Percentiles rank a stretch among this genome's conserved stretches.
Evolutionary conservation across 2,329 filamentous ascomycete species (phyloP).

Genomic region (Paraphaeosphaeria minitans): DNA sequence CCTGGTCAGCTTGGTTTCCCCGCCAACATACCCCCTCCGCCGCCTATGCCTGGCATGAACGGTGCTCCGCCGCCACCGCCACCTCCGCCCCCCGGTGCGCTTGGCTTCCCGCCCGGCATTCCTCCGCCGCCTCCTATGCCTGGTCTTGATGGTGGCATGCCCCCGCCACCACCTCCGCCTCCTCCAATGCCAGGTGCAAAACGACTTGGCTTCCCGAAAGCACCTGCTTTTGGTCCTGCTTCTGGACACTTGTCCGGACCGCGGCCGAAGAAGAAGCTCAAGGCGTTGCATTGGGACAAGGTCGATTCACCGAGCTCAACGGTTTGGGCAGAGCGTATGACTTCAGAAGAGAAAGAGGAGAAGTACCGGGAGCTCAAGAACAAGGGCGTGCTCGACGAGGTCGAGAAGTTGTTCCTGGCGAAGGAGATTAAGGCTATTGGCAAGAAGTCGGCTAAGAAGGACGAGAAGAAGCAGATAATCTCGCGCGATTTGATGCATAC

Average conservation of each 20-base stretch:
- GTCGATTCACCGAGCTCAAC: conserved; percentile 90
- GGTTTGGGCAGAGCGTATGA: conserved; percentile 89
- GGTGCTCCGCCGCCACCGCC: conserved; percentile 59
- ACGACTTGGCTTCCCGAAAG: conserved; percentile 73
- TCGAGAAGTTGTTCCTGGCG: conserved; percentile 95
- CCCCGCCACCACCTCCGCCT: conserved; percentile 57
- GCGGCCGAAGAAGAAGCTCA: conserved; percentile 98
- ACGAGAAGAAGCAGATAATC: conserved; percentile 98
- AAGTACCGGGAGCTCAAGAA: conserved; percentile 92
- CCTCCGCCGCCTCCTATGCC: conserved; percentile 57
- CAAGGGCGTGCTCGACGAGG: conserved; percentile 95
- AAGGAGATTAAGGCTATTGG: conserved; percentile 94
- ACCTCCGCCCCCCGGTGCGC: conserved; percentile 48
- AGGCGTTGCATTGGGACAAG: conserved; percentile 99
- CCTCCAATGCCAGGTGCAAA: conserved; percentile 64
- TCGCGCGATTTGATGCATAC: conserved; percentile 71
- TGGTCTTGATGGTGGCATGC: conserved; percentile 49
- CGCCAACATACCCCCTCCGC: conserved; percentile 47
- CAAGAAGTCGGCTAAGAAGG: conserved; percentile 72
- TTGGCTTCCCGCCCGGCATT: conserved; percentile 43
- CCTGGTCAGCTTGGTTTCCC: conserved; percentile 47
- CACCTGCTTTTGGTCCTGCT: conserved; percentile 59
- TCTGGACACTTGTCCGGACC: conserved; percentile 77
- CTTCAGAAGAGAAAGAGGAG: conserved; percentile 87
- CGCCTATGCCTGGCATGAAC: conserved; percentile 49